A percentile compares a stretch with the other conserved stretches of the same genome.
These are phyloP conservation scores for Cnidoscolus chayamansa DNA, from an alignment of 441 rosid species.

Conservation along the genomic window DNA sequence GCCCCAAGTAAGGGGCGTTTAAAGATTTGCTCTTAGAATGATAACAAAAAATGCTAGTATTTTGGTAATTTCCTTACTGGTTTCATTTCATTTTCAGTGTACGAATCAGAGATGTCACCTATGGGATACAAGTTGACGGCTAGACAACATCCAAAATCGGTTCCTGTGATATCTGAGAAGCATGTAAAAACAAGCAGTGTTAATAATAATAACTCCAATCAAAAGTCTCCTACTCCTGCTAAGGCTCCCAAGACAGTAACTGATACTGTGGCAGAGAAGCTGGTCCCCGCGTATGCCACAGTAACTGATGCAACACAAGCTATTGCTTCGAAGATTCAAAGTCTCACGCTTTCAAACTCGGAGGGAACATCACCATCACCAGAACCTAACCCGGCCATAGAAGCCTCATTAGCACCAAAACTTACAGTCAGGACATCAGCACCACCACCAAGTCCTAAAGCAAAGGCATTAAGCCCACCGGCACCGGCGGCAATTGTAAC, in stretches of 20 bases:
- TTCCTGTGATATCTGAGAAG: slow-evolving; percentile 47
- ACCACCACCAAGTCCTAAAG: background rate
- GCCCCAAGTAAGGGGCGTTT: slow-evolving; percentile 37
- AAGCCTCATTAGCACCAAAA: background rate
- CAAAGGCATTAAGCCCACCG: background rate
- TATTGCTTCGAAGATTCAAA: slow-evolving; percentile 50
- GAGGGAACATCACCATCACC: slow-evolving; percentile 13
- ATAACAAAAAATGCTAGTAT: background rate
- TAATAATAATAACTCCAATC: slow-evolving; percentile 10
- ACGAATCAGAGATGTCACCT: slow-evolving; percentile 86
- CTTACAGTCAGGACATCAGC: background rate
- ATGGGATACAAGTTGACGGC: slow-evolving; percentile 50
- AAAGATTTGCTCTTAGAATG: too few species aligned
- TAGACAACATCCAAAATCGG: slow-evolving; percentile 57
- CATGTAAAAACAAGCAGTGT: slow-evolving; percentile 39
- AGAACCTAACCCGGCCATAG: background rate
- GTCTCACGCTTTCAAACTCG: slow-evolving; percentile 32
- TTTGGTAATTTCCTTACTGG: background rate
- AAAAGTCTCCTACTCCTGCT: slow-evolving; percentile 20
- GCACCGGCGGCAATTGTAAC: slow-evolving; percentile 2
- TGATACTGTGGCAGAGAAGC: slow-evolving; percentile 35
- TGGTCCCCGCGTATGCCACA: slow-evolving; percentile 49
- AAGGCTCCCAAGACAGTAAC: slow-evolving; percentile 16
- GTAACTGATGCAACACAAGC: slow-evolving; percentile 44
- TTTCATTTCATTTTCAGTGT: slow-evolving; percentile 45